Base-by-base conservation (phyloP, 495 filamentous ascomycete genomes). In the Baudoinia panamericana region DNA sequence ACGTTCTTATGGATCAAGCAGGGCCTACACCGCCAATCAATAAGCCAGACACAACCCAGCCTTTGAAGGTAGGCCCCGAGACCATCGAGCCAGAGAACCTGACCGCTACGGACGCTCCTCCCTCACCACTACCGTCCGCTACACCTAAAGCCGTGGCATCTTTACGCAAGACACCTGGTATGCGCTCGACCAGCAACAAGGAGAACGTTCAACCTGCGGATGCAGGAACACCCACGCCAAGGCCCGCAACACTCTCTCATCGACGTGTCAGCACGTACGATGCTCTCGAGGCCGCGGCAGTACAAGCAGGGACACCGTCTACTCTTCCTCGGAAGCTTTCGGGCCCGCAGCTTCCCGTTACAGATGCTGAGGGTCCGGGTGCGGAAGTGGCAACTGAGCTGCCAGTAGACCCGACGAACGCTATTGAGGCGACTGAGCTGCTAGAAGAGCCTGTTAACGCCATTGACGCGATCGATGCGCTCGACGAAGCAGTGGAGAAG, bases 401-500 rank as follows among this genome's bases (percentile, higher is more conserved):
- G 21, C 5, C 15, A 2, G 16, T 15, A 5, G 36, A 25, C 12
- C 12, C 20, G 13, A 15, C 9, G 15, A 16, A 33, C 30, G 15
- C 30, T 36, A 9, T 8, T 7, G 25, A 28, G 24, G 9, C 9
- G 7, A 18, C 4, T 3, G 17, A 13, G 4, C 3, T 24, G 2
- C 8, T 30, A 7, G n/a, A 39, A 25, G 16, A 16, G 10, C 30
- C 33, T 30, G 74, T 78, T 56, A 76, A 82, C 45, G 77, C 76
- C 20, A 67, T 82, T 18, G 72, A 78, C 52, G 76, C 71, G 29
- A 63, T 82, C 13, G 79, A 83, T 54, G 67, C 67, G 35, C 67
- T 83, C 23, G 77, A 84, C 47, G 78, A 83, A 23, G 68, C 75
- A 29, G 60, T 80, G 7, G 77, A 80, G 45, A 60, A 68, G 25